phyloP scores from a whole-genome alignment of 345 rosid genomes.

The Anastatica hierochuntica region DNA sequence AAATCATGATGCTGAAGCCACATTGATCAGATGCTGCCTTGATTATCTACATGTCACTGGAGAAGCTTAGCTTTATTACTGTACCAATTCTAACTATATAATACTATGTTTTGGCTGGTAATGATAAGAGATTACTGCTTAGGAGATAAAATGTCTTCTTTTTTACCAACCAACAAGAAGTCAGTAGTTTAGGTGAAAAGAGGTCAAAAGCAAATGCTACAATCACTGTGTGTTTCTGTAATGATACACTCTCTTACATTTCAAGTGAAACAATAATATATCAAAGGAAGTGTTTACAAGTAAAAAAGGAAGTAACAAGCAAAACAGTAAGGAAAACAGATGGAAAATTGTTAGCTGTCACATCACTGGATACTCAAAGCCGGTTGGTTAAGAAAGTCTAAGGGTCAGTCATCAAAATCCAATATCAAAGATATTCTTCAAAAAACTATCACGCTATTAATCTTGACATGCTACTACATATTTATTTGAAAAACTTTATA shows the following conservation, averaged over 20 bases:
- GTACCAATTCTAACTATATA: not conserved
- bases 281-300: not conserved
- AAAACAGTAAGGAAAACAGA: not conserved
- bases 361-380: too few species aligned
- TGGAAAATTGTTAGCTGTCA: slow-evolving; percentile 2
- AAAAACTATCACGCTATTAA: too few species aligned
- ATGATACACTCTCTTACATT: slow-evolving; percentile 3
- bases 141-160: not conserved
- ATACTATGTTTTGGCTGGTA: too few species aligned
- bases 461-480: too few species aligned
- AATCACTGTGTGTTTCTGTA: too few species aligned
- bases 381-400: too few species aligned
- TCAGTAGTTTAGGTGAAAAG: slow-evolving; percentile 14
- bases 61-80: not conserved
- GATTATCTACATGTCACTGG: not conserved
- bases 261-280: not conserved
- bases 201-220: not conserved
- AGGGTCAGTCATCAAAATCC: too few species aligned
- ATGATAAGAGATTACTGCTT: too few species aligned
- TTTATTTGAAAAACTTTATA: too few species aligned
- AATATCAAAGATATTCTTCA: too few species aligned
- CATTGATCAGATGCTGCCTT: not conserved
- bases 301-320: not conserved
- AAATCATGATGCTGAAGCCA: not conserved
- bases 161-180: slow-evolving; percentile 12